phyloP scores from a whole-genome alignment of 2,329 filamentous ascomycete genomes.

The Colletotrichum nymphaeae region DNA sequence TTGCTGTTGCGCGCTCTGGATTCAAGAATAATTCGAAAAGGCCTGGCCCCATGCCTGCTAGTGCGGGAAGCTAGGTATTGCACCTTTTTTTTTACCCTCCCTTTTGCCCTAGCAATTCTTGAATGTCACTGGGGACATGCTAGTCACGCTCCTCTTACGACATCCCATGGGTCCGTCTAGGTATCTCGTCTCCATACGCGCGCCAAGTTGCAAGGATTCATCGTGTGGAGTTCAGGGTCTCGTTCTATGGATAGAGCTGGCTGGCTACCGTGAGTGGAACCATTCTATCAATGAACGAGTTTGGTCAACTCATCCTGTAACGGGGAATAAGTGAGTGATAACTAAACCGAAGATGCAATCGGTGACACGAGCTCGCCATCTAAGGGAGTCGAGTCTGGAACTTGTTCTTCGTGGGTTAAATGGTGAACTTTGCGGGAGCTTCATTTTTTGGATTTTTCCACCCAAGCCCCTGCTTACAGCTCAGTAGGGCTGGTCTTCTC shows the following conservation, averaged over 20 bases:
- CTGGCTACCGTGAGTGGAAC: neutral
- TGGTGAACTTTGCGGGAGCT: too few relatives aligned
- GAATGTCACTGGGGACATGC: slow-evolving; percentile 5
- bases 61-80: neutral
- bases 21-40: too few relatives aligned
- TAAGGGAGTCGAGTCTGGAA: too few relatives aligned
- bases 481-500: too few relatives aligned
- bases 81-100: neutral
- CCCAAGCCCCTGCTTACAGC: too few relatives aligned
- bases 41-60: too few relatives aligned
- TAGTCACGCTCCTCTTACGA: neutral
- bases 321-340: neutral
- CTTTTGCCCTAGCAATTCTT: neutral
- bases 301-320: neutral
- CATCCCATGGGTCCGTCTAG: neutral
- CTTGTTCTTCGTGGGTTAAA: too few relatives aligned
- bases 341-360: neutral
- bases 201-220: neutral
- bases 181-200: neutral
- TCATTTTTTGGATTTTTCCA: too few relatives aligned
- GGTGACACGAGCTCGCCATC: neutral
- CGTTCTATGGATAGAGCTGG: neutral
- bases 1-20: too few relatives aligned
- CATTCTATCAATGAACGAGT: neutral
- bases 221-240: neutral